phyloP scores from a whole-genome alignment of 2,329 filamentous ascomycete species.

The Didymella glomerata region DNA sequence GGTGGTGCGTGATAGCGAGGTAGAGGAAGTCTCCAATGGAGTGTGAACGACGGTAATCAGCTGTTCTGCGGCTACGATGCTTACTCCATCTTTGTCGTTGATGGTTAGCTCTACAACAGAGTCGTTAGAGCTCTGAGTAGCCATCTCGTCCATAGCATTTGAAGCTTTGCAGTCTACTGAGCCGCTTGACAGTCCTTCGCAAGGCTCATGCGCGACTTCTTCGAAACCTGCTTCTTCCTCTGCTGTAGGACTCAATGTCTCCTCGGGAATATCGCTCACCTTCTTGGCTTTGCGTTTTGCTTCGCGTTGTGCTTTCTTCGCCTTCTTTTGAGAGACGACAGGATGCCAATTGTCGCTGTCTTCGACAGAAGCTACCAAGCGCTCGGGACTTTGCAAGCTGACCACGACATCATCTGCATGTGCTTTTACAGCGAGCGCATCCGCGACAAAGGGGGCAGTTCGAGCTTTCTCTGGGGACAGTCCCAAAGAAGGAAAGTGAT shows the following conservation, averaged over 20 bases:
- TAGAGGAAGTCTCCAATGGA: background rate
- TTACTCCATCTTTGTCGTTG: background rate
- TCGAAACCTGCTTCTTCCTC: background rate
- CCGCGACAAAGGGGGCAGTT: background rate
- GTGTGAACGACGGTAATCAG: background rate
- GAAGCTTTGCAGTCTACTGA: background rate
- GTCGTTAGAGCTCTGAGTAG: background rate
- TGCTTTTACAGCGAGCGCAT: constrained; percentile 1
- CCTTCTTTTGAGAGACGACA: constrained; percentile 34
- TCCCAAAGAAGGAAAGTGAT: background rate
- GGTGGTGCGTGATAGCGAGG: background rate
- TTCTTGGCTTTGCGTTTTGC: constrained; percentile 36
- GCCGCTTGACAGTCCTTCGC: background rate
- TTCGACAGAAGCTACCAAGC: background rate
- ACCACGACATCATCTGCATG: background rate
- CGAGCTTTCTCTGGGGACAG: background rate
- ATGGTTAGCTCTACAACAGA: background rate
- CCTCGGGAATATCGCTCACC: constrained; percentile 3
- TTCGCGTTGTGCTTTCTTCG: constrained; percentile 33
- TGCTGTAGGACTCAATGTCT: background rate
- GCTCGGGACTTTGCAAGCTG: background rate
- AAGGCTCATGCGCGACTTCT: background rate
- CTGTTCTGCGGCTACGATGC: background rate
- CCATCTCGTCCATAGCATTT: background rate
- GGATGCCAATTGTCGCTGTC: background rate